These are phyloP conservation scores for Auricularia cornea DNA, from an alignment of 768 basidiomycete species.

Conservation along the genomic window DNA sequence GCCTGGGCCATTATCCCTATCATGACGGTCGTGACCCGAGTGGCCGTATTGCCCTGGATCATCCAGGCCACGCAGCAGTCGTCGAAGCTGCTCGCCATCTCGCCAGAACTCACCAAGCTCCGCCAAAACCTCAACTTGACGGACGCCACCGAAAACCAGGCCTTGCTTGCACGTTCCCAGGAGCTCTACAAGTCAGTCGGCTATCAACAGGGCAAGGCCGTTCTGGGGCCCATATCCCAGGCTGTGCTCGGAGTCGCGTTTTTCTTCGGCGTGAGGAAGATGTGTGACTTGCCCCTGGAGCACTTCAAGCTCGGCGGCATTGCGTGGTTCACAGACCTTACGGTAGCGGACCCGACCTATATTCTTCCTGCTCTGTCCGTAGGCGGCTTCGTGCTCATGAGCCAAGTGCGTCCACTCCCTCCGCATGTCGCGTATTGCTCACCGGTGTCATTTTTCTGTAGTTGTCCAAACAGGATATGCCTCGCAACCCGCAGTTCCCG, in stretches of 20 bases:
- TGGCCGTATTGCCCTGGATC: background rate
- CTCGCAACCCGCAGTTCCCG: background rate
- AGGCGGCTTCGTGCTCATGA: background rate
- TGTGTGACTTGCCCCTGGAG: background rate
- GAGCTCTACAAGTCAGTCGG: background rate
- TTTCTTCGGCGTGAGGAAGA: background rate
- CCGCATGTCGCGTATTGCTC: background rate
- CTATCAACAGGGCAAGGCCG: background rate
- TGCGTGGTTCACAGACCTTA: background rate
- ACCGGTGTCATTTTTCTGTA: background rate
- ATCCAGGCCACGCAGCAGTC: background rate
- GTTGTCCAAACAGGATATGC: background rate
- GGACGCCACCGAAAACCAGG: background rate
- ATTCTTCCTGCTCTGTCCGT: background rate
- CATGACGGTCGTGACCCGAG: background rate
- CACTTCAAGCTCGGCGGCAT: background rate
- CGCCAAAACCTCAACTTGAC: background rate
- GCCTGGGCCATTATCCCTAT: background rate
- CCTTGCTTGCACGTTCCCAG: no score
- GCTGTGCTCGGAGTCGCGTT: background rate
- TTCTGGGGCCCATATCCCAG: background rate
- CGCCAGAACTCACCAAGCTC: background rate
- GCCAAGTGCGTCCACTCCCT: background rate
- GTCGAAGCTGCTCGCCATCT: background rate
- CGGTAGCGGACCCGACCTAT: background rate